phyloP scores from a whole-genome alignment of 2,329 filamentous ascomycete genomes.

The Madurella mycetomatis region DNA sequence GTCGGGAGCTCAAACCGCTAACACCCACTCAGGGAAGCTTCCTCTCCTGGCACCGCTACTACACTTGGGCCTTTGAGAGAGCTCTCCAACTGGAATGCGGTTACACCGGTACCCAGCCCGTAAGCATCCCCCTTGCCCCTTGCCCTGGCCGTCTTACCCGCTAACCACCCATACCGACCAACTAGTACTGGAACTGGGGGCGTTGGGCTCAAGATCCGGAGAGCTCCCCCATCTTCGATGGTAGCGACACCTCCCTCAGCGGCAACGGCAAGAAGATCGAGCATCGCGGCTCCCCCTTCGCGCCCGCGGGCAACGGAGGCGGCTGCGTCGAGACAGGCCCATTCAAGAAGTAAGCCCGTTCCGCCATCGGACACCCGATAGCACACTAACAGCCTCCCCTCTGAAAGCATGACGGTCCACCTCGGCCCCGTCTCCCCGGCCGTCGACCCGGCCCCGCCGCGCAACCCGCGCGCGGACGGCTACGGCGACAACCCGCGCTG shows the following conservation, averaged over 20 bases:
- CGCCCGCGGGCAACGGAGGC: slow-evolving; percentile 49
- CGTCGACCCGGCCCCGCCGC: slow-evolving; percentile 27
- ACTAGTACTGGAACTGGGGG: slow-evolving; percentile 49
- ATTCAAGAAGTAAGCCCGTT: slow-evolving; percentile 42
- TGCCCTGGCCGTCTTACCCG: background rate
- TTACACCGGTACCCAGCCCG: slow-evolving; percentile 38
- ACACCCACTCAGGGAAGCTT: slow-evolving; percentile 31
- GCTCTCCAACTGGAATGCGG: slow-evolving; percentile 40
- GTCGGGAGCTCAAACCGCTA: background rate
- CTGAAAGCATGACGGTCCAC: slow-evolving; percentile 32
- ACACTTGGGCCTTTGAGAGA: slow-evolving; percentile 35
- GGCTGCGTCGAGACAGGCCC: slow-evolving; percentile 49
- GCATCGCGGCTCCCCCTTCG: slow-evolving; percentile 25
- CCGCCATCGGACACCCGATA: slow-evolving; percentile 1
- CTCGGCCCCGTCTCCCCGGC: slow-evolving; percentile 33
- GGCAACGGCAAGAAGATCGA: slow-evolving; percentile 41
- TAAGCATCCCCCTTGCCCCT: slow-evolving; percentile 15
- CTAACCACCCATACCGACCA: slow-evolving; percentile 2
- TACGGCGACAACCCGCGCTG: slow-evolving; percentile 44
- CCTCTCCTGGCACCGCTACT: slow-evolving; percentile 43
- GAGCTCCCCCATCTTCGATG: slow-evolving; percentile 52
- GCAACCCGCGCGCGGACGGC: slow-evolving; percentile 32
- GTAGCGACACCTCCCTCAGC: slow-evolving; percentile 46
- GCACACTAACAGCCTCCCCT: background rate
- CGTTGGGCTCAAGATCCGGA: slow-evolving; percentile 41